Percentiles rank a stretch among this genome's conserved stretches.
Evolutionary conservation across 2,329 filamentous ascomycete genomes (phyloP).

Genomic region (Stachybotrys chartarum): DNA sequence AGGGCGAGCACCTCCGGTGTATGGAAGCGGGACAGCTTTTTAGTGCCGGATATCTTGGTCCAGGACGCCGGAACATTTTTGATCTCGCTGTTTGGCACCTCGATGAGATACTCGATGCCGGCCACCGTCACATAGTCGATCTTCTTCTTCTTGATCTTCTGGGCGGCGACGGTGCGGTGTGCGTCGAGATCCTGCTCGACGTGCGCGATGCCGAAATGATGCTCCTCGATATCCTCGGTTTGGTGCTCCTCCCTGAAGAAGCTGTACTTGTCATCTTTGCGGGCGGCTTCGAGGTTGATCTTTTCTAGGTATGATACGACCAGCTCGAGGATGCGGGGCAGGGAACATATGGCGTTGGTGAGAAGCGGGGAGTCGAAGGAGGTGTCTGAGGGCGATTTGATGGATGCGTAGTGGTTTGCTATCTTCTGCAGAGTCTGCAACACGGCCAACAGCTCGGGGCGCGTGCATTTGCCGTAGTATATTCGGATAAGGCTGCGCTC

Average conservation of each 20-base stretch:
- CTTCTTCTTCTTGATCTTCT: conserved; percentile 61
- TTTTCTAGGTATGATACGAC: conserved; percentile 72
- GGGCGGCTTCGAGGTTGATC: conserved; percentile 79
- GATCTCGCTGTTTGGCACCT: conserved; percentile 75
- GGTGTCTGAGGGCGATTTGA: conserved; percentile 57
- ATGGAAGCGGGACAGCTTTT: conserved; percentile 87
- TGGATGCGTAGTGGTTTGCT: conserved; percentile 64
- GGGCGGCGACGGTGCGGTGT: conserved; percentile 64
- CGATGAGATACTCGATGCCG: conserved; percentile 91
- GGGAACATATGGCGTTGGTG: conserved; percentile 60
- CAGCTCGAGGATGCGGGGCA: conserved; percentile 69
- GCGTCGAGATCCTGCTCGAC: conserved; percentile 83
- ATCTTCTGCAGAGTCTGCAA: conserved; percentile 82
- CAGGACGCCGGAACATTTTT: conserved; percentile 90
- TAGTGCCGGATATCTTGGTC: conserved; percentile 91
- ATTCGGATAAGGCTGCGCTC: conserved; percentile 92
- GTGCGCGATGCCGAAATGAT: conserved; percentile 84
- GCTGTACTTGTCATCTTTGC: conserved; percentile 81
- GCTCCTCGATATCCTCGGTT: conserved; percentile 79
- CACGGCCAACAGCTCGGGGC: conserved; percentile 78
- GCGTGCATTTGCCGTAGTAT: conserved; percentile 93
- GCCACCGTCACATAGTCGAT: conserved; percentile 77
- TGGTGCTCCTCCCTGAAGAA: conserved; percentile 88
- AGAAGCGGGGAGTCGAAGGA: conserved; percentile 69
- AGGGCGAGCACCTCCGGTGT: conserved; percentile 82